Percentiles rank a stretch among this genome's conserved stretches.
These are phyloP conservation scores for Tympanopsis confertula DNA, from an alignment of 2,329 filamentous ascomycete species.

Conservation along the genomic window DNA sequence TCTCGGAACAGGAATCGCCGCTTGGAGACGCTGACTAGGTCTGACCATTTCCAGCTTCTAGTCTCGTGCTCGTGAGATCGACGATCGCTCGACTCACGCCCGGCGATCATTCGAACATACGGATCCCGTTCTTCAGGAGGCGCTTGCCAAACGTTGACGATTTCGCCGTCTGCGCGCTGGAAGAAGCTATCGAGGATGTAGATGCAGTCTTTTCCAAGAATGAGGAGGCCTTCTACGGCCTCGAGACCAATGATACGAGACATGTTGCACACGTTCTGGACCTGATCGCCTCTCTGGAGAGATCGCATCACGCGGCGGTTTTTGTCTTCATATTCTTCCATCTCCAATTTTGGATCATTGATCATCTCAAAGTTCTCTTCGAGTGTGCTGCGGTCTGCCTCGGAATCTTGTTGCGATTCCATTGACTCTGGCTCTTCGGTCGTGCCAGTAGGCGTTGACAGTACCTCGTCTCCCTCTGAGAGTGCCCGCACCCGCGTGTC, in stretches of 20 bases:
- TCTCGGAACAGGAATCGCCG: slow-evolving; percentile 89
- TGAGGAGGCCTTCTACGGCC: slow-evolving; percentile 83
- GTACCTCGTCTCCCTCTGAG: slow-evolving; percentile 1
- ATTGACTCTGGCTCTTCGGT: neutral
- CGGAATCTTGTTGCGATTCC: neutral
- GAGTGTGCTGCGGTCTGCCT: slow-evolving; percentile 23
- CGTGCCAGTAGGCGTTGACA: slow-evolving; percentile 7
- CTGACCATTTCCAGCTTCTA: slow-evolving; percentile 84
- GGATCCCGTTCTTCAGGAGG: slow-evolving; percentile 85
- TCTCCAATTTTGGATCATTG: slow-evolving; percentile 45
- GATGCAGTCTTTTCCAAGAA: slow-evolving; percentile 80
- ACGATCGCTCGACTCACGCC: slow-evolving; percentile 49
- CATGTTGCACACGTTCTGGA: slow-evolving; percentile 89
- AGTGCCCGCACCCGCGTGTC: slow-evolving; percentile 7
- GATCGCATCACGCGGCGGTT: slow-evolving; percentile 96
- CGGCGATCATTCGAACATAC: slow-evolving; percentile 87
- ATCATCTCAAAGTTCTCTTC: slow-evolving; percentile 96
- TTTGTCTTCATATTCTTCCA: slow-evolving; percentile 84
- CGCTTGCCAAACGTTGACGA: slow-evolving; percentile 92
- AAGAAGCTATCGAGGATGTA: slow-evolving; percentile 97
- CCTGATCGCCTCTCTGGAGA: slow-evolving; percentile 77
- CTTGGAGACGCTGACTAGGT: slow-evolving; percentile 92
- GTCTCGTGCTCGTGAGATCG: slow-evolving; percentile 65
- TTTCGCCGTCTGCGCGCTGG: slow-evolving; percentile 86
- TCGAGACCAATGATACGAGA: slow-evolving; percentile 90